Evolutionary conservation across 768 basidiomycete genomes (phyloP).

Genomic region (Podaxis sp.): DNA sequence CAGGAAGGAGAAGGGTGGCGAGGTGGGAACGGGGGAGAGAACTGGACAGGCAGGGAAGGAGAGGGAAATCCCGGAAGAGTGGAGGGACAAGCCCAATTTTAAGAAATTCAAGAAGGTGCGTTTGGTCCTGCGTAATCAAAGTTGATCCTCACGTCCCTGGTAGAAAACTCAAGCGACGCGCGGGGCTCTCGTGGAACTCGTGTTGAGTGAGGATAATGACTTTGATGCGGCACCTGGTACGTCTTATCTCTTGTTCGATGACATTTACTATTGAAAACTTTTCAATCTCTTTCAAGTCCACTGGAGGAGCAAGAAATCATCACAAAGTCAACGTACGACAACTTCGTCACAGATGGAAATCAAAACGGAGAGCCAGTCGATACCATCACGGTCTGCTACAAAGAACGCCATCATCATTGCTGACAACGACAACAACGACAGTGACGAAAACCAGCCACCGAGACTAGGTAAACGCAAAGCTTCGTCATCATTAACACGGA

Average conservation of each 20-base stretch:
- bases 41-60: constrained; percentile 2
- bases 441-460: constrained; percentile 28
- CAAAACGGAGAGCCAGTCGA: constrained; percentile 5
- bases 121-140: not conserved
- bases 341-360: not conserved
- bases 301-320: constrained; percentile 6
- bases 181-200: constrained; percentile 47
- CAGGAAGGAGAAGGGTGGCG: constrained; percentile 28
- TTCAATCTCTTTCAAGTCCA: not conserved
- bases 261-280: not conserved
- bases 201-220: constrained; percentile 50
- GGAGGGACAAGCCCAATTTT: constrained; percentile 62
- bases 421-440: constrained; percentile 19
- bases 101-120: constrained; percentile 80
- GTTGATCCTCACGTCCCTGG: not conserved
- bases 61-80: constrained; percentile 29
- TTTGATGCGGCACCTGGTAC: constrained; percentile 54
- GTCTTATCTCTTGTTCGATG: constrained; percentile 15
- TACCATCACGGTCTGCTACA: constrained; percentile 14
- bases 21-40: not conserved
- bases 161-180: constrained; percentile 30
- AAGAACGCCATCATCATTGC: constrained; percentile 18
- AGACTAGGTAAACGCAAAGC: constrained; percentile 32
- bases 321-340: not conserved
- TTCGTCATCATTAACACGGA: not conserved